Base-by-base conservation (phyloP, 805 yeast species). In the Wickerhamomyces ciferrii region DNA sequence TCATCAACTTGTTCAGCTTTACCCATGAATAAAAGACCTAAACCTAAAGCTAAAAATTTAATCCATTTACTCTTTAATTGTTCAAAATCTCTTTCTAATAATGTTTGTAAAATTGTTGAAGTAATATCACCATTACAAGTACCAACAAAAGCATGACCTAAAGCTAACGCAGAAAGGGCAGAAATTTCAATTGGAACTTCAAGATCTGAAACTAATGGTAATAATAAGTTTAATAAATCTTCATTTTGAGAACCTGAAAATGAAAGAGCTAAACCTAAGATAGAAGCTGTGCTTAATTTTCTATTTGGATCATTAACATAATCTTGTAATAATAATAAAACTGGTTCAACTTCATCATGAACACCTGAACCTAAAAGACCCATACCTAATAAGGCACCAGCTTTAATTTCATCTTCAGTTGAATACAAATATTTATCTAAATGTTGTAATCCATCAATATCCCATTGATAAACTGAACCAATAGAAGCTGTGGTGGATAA, bases 321-420 rank as follows among this genome's bases (percentile, higher is more conserved):
- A 52, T 92, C 98, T 65, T 83, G 89, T 52, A 94, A 75, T 54
- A 94, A 70, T 25, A 96, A 82, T 50, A 88, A 74, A 7, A 97
- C 92, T 2, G 97, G 92, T 53, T 90, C 98, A 39, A 91, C 88
- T 51, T 92, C 99, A 62, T 92, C 97, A 67, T 88, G 96, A 46
- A 94, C 92, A 67, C 96, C 95, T 20, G 95, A 76, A 25, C 96
- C 87, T 6, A 89, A 83, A 42, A 94, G 77, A 65, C 98, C 99
- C 66, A 89, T 88, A 65, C 98, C 99, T 54, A 94, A 75, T 48
- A 94, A 74, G 5, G 99, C 96, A 68, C 99, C 99, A 7, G 98
- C 97, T 69, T 89, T 89, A 54, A 91, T 80, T 60, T 88, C 92
- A 48, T 81, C 84, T 57, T 90, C 96, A 17, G 83, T 77, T 4